Percentiles rank a stretch among this genome's conserved stretches.
Evolutionary conservation across 2,329 filamentous ascomycete species (phyloP).

Genomic region (Ophiostoma ips): DNA sequence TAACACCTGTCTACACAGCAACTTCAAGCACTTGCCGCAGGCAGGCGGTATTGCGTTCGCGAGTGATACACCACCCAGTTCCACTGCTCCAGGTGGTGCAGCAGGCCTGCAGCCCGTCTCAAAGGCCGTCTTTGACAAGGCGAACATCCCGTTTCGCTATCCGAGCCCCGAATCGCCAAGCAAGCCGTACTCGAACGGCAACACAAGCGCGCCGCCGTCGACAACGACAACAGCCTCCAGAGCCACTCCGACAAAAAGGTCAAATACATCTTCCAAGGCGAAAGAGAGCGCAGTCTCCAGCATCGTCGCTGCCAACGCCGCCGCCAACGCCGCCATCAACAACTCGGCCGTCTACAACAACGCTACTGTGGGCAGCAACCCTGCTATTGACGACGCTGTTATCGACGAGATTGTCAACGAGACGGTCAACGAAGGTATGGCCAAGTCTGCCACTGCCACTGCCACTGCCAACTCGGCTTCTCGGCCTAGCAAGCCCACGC

Average conservation of each 20-base stretch:
- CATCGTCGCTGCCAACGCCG: conserved; percentile 5
- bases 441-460: neutral
- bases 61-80: conserved; percentile 9
- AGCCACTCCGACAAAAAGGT: conserved; percentile 18
- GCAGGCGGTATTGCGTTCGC: conserved; percentile 8
- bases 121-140: conserved; percentile 32
- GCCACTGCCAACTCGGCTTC: neutral
- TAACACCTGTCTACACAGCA: conserved; percentile 27
- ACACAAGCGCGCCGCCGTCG: conserved; percentile 8
- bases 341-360: neutral
- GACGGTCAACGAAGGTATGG: neutral
- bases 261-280: conserved; percentile 5
- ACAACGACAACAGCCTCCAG: conserved; percentile 18
- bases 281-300: conserved; percentile 10
- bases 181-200: conserved; percentile 3
- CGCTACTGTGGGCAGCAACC: neutral
- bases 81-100: conserved; percentile 20
- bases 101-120: conserved; percentile 37
- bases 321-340: neutral
- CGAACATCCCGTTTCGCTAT: conserved; percentile 27
- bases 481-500: neutral
- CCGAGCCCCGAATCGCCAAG: conserved; percentile 23
- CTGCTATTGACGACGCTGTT: neutral
- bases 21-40: conserved; percentile 40
- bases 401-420: neutral